A percentile compares a stretch with the other conserved stretches of the same genome.
These are phyloP conservation scores for Fusarium mangiferae DNA, from an alignment of 2,329 filamentous ascomycete species.

Conservation along the genomic window DNA sequence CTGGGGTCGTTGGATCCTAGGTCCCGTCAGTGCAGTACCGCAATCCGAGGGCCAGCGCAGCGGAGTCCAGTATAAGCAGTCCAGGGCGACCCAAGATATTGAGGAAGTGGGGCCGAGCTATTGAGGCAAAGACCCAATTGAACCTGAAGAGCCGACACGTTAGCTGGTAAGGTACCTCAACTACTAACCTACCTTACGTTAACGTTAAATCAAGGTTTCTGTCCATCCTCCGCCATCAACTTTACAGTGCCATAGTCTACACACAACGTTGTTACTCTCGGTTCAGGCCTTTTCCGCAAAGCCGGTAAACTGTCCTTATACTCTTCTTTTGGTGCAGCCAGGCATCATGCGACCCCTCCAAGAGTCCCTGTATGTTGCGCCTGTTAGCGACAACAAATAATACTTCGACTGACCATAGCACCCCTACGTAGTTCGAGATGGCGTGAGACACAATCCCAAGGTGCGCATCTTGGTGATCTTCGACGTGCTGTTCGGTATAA, in stretches of 20 bases:
- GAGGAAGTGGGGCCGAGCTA: conserved; percentile 31
- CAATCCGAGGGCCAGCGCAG: not conserved
- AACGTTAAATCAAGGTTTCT: conserved; percentile 13
- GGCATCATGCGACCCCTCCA: conserved; percentile 51
- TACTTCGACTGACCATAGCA: conserved; percentile 37
- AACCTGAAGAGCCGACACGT: conserved; percentile 22
- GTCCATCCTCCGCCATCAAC: conserved; percentile 28
- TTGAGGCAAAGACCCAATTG: conserved; percentile 22
- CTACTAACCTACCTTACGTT: not conserved
- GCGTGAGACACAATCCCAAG: conserved; percentile 69
- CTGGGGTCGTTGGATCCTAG: not conserved
- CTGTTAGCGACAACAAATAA: conserved; percentile 1
- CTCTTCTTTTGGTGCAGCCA: not conserved
- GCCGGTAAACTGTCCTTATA: not conserved
- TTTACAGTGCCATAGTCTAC: conserved; percentile 4
- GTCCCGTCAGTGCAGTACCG: conserved; percentile 3
- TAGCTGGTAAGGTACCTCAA: not conserved
- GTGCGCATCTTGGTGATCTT: conserved; percentile 68
- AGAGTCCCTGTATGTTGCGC: conserved; percentile 50
- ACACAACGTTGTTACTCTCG: conserved; percentile 1
- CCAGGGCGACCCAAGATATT: not conserved
- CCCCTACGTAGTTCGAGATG: conserved; percentile 68
- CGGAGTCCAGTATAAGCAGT: conserved; percentile 12
- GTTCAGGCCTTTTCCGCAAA: not conserved
- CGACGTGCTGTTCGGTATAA: conserved; percentile 72